Conservation (phyloP, 129 eudicot species). For the Saposhnikovia divaricata region DNA sequence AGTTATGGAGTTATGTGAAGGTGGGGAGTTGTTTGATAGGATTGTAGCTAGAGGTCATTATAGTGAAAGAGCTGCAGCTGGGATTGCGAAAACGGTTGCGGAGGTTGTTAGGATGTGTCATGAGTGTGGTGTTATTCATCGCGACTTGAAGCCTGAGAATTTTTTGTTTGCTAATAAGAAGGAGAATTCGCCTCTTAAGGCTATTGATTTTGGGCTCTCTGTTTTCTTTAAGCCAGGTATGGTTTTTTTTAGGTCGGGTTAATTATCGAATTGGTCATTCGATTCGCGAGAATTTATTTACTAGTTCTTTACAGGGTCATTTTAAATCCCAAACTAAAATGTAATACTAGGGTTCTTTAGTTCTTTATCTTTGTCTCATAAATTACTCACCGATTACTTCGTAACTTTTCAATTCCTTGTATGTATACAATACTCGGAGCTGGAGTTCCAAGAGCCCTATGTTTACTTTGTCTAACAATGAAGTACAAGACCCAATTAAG, state of each 20-base stretch:
- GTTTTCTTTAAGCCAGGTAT: constrained; percentile 15
- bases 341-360: not conserved
- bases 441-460: not conserved
- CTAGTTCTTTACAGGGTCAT: not conserved
- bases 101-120: constrained; percentile 12
- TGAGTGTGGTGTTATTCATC: constrained; percentile 12
- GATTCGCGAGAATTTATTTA: not conserved
- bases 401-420: not conserved
- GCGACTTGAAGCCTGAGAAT: constrained; percentile 17
- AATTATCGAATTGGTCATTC: not conserved
- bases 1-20: constrained; percentile 14
- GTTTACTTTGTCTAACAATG: not conserved
- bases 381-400: not conserved
- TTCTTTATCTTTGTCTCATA: not conserved
- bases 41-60: constrained; percentile 12
- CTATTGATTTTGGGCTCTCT: constrained; percentile 20
- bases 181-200: constrained; percentile 19
- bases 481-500: not conserved
- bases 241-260: not conserved
- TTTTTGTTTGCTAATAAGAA: constrained; percentile 13
- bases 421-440: not conserved
- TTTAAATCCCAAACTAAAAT: no score
- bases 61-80: constrained; percentile 18
- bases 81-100: constrained; percentile 5
- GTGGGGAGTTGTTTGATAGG: constrained; percentile 21